Evolutionary conservation across 2,329 filamentous ascomycete species (phyloP).

Genomic region (Sclerotinia spermophila): DNA sequence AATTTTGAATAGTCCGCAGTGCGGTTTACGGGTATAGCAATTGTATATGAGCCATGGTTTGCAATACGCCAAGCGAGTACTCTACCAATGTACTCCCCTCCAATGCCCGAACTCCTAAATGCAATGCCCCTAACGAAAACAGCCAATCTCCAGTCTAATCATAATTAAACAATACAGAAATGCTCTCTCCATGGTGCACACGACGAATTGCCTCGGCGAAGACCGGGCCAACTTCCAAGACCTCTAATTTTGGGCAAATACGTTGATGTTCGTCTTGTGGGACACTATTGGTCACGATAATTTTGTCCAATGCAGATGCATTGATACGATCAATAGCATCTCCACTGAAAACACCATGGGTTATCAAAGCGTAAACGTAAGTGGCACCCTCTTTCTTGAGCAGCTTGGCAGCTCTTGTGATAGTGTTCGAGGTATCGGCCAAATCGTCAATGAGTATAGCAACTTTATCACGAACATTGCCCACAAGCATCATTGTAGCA

Average conservation of each 20-base stretch:
- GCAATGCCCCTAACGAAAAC: constrained; percentile 4
- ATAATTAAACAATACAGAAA: constrained; percentile 41
- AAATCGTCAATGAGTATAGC: constrained; percentile 93
- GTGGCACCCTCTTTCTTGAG: constrained; percentile 93
- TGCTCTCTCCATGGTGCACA: constrained; percentile 96
- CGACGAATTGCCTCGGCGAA: constrained; percentile 95
- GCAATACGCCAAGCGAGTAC: constrained; percentile 13
- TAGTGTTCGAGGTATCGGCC: constrained; percentile 94
- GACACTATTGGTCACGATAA: constrained; percentile 93
- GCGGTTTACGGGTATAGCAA: constrained; percentile 17
- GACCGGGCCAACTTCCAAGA: constrained; percentile 84
- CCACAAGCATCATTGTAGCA: constrained; percentile 93
- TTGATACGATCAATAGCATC: constrained; percentile 95
- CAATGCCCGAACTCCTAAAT: constrained; percentile 11
- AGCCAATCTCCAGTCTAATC: constrained; percentile 18
- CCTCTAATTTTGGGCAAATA: constrained; percentile 82
- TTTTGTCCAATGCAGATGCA: constrained; percentile 85
- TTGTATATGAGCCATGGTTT: constrained; percentile 14
- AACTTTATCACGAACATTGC: constrained; percentile 74
- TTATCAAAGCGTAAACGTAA: constrained; percentile 85
- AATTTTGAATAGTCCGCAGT: constrained; percentile 12
- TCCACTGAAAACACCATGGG: constrained; percentile 91
- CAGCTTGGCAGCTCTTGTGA: constrained; percentile 93
- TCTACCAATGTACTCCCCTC: constrained; percentile 15
- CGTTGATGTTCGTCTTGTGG: constrained; percentile 78